A percentile compares a stretch with the other conserved stretches of the same genome.
These are phyloP conservation scores for Podaxis rugospora DNA, from an alignment of 768 basidiomycete species.

Conservation along the genomic window DNA sequence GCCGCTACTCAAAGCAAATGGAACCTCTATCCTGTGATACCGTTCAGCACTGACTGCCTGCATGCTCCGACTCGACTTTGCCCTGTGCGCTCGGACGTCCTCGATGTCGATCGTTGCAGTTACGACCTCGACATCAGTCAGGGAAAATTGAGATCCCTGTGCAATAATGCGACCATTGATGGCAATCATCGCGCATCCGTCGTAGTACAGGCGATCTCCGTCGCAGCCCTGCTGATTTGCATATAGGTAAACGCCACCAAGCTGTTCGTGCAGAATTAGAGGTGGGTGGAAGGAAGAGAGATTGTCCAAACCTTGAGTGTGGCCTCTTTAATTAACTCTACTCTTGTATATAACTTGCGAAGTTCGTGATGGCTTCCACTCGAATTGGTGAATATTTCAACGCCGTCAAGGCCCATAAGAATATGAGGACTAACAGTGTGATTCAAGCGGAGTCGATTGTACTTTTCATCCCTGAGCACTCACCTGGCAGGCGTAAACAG, in stretches of 20 bases:
- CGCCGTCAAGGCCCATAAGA: slow-evolving; percentile 95
- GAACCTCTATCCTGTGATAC: slow-evolving; percentile 81
- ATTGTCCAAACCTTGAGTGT: slow-evolving; percentile 70
- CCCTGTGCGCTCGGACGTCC: slow-evolving; percentile 87
- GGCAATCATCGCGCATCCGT: slow-evolving; percentile 95
- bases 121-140: slow-evolving; percentile 94
- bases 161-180: slow-evolving; percentile 90
- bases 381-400: slow-evolving; percentile 99
- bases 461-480: slow-evolving; percentile 29
- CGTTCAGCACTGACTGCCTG: slow-evolving; percentile 75
- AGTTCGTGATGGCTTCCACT: slow-evolving; percentile 98
- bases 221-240: slow-evolving; percentile 99
- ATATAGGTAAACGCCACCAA: slow-evolving; percentile 95
- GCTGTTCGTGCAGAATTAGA: slow-evolving; percentile 39
- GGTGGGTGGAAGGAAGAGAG: background rate
- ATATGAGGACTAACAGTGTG: slow-evolving; percentile 79
- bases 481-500: slow-evolving; percentile 95
- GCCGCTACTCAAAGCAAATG: slow-evolving; percentile 74
- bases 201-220: slow-evolving; percentile 96
- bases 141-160: slow-evolving; percentile 95
- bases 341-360: slow-evolving; percentile 86
- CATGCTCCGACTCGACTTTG: slow-evolving; percentile 79
- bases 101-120: slow-evolving; percentile 97
- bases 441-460: background rate
- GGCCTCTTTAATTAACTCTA: slow-evolving; percentile 96